phyloP scores from a whole-genome alignment of 2,329 filamentous ascomycete species.

The Dactylellina drechsleri region DNA sequence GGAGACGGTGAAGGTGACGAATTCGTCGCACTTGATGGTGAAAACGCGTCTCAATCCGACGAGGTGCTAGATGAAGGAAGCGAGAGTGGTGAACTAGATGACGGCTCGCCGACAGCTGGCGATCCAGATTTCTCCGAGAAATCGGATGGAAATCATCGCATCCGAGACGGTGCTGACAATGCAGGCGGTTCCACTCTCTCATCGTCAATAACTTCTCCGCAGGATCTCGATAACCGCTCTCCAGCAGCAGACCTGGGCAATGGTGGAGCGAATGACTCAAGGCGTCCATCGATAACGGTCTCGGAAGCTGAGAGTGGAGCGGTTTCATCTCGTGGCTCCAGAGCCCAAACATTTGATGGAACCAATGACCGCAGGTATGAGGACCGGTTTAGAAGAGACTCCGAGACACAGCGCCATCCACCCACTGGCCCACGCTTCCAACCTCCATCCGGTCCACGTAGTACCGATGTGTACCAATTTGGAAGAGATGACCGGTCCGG shows the following conservation, averaged over 20 bases:
- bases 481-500: slow-evolving; percentile 16
- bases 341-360: slow-evolving; percentile 14
- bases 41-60: slow-evolving; percentile 34
- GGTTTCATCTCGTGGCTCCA: not conserved
- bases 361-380: not conserved
- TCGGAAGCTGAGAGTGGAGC: slow-evolving; percentile 29
- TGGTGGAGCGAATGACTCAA: slow-evolving; percentile 15
- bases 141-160: not conserved
- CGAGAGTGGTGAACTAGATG: slow-evolving; percentile 44
- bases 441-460: slow-evolving; percentile 41
- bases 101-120: slow-evolving; percentile 18
- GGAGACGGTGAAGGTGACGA: slow-evolving; percentile 32
- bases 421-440: slow-evolving; percentile 33
- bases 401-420: slow-evolving; percentile 6
- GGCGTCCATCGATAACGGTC: slow-evolving; percentile 18
- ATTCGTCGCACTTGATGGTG: slow-evolving; percentile 16
- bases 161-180: slow-evolving; percentile 19
- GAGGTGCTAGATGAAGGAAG: slow-evolving; percentile 32
- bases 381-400: not conserved
- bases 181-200: slow-evolving; percentile 23
- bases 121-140: slow-evolving; percentile 5
- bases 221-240: slow-evolving; percentile 21
- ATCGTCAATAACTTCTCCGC: slow-evolving; percentile 27
- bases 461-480: slow-evolving; percentile 30
- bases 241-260: slow-evolving; percentile 2